These are phyloP conservation scores for Metroxylon sagu DNA, from an alignment of 176 grass and related monocot genomes.

Conservation along the genomic window DNA sequence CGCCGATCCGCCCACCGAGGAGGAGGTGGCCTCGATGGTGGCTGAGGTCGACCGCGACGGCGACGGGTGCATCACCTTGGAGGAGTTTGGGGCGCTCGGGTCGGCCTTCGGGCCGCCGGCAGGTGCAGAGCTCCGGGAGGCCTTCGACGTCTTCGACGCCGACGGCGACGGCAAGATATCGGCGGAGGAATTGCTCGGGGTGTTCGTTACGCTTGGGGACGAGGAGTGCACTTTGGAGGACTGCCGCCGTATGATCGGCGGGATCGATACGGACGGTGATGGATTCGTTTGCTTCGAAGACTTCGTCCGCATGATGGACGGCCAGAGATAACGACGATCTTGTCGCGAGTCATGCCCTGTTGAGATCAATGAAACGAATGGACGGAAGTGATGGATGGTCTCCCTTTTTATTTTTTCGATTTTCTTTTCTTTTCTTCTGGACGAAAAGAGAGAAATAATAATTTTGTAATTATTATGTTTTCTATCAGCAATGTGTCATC, in stretches of 20 bases:
- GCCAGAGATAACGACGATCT: too few relatives aligned
- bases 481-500: too few relatives aligned
- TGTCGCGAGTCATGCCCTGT: too few relatives aligned
- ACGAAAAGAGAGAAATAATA: too few relatives aligned
- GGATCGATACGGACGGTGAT: slow-evolving; percentile 1
- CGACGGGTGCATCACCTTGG: slow-evolving; percentile 29
- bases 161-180: slow-evolving; percentile 18
- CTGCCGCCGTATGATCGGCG: not conserved
- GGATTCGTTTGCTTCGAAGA: slow-evolving; percentile 4
- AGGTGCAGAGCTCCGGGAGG: not conserved
- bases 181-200: slow-evolving; percentile 14
- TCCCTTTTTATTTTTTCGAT: too few relatives aligned
- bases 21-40: slow-evolving; percentile 57
- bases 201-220: slow-evolving; percentile 9
- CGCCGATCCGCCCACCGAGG: slow-evolving; percentile 41
- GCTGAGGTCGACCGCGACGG: slow-evolving; percentile 44
- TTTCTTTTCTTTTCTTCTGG: too few relatives aligned
- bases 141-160: slow-evolving; percentile 22
- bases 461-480: too few relatives aligned
- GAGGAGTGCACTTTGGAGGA: not conserved
- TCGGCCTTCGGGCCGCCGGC: not conserved
- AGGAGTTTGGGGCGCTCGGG: slow-evolving; percentile 22
- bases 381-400: too few relatives aligned
- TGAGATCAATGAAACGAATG: too few relatives aligned
- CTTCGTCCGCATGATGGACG: slow-evolving; percentile 2